phyloP scores from a whole-genome alignment of 805 yeast species.

The Wickerhamomyces strasburgensis region DNA sequence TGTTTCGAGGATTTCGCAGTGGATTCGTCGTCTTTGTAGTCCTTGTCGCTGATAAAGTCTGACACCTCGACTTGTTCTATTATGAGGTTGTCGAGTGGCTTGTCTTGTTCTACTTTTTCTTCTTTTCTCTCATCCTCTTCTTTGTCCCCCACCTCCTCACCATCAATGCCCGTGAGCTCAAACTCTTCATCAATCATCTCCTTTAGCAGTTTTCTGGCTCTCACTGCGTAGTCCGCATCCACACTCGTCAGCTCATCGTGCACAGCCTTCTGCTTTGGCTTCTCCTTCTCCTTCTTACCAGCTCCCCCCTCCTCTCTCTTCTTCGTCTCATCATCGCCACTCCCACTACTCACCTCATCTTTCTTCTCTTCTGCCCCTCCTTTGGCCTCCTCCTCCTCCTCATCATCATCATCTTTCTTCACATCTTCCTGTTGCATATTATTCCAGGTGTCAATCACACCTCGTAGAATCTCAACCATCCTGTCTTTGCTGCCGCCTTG shows the following conservation, averaged over 20 bases:
- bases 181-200: conserved; percentile 19
- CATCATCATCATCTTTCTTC: not conserved
- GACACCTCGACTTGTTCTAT: conserved; percentile 41
- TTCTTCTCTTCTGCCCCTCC: conserved; percentile 3
- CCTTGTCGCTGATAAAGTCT: conserved; percentile 24
- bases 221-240: conserved; percentile 24
- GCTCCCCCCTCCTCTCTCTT: no score
- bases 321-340: no score
- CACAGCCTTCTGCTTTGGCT: conserved; percentile 10
- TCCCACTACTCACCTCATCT: conserved; percentile 1
- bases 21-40: conserved; percentile 3
- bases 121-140: conserved; percentile 10
- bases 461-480: conserved; percentile 43
- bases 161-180: conserved; percentile 19
- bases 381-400: not conserved
- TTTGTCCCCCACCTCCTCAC: conserved; percentile 8
- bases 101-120: conserved; percentile 3
- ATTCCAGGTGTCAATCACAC: conserved; percentile 54
- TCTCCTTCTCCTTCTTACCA: conserved; percentile 4
- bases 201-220: conserved; percentile 22
- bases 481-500: conserved; percentile 69
- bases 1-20: no score
- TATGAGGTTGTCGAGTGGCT: conserved; percentile 27
- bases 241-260: conserved; percentile 21
- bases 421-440: conserved; percentile 17